Conservation (phyloP, 2,329 filamentous ascomycete genomes). For the Fusarium sp. region DNA sequence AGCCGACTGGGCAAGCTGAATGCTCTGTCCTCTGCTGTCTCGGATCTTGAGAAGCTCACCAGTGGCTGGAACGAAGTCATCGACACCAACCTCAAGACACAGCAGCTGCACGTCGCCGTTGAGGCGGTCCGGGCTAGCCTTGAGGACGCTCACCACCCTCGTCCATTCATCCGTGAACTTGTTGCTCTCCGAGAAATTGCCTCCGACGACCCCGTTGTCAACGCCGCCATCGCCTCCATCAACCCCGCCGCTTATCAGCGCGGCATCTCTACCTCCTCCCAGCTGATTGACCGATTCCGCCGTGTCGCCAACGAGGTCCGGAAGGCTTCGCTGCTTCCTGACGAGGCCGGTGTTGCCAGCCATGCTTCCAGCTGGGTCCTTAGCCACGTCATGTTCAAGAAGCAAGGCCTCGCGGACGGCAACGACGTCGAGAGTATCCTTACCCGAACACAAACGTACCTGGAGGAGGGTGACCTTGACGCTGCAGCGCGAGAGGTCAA, state of each 20-base stretch:
- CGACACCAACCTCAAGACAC: conserved; percentile 89
- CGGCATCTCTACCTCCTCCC: conserved; percentile 83
- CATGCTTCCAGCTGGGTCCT: conserved; percentile 91
- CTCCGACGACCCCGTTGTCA: conserved; percentile 83
- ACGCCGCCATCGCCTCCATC: conserved; percentile 95
- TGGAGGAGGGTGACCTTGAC: conserved; percentile 95
- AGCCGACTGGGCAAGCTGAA: conserved; percentile 87
- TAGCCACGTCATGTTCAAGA: conserved; percentile 96
- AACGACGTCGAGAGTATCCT: conserved; percentile 95
- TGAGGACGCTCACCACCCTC: conserved; percentile 75
- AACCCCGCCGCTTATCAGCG: conserved; percentile 94
- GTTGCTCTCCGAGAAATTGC: conserved; percentile 95
- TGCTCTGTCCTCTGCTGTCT: conserved; percentile 80
- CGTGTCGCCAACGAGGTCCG: conserved; percentile 91
- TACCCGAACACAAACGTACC: conserved; percentile 84
- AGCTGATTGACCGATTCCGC: conserved; percentile 95
- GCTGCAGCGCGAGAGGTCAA: conserved; percentile 96
- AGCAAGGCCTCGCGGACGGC: conserved; percentile 83
- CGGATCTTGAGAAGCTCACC: conserved; percentile 87
- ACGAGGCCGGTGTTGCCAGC: conserved; percentile 92
- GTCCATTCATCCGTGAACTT: conserved; percentile 91
- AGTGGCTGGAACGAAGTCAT: conserved; percentile 91
- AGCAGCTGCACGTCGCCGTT: conserved; percentile 95
- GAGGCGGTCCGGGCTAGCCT: conserved; percentile 90
- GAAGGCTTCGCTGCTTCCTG: conserved; percentile 91